Evolutionary conservation across 2,329 filamentous ascomycete species (phyloP).

Genomic region (Metarhizium anisopliae): DNA sequence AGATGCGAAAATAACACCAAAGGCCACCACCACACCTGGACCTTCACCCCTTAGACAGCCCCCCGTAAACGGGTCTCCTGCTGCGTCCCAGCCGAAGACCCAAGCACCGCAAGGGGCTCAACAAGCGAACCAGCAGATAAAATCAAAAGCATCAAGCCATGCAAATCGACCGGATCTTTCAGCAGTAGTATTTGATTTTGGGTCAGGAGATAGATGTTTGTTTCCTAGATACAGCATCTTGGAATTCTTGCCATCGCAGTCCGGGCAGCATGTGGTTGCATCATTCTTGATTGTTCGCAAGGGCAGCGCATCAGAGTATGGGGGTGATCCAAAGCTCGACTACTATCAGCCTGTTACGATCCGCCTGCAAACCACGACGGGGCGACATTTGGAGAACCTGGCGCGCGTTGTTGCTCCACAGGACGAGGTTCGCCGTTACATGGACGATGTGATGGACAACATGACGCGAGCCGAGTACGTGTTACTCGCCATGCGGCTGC

Average conservation of each 20-base stretch:
- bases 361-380: conserved; percentile 44
- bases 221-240: conserved; percentile 73
- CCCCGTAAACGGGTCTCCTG: conserved; percentile 18
- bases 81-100: conserved; percentile 21
- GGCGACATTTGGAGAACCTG: conserved; percentile 51
- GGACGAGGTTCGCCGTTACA: conserved; percentile 56
- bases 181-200: conserved; percentile 64
- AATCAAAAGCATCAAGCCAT: conserved; percentile 50
- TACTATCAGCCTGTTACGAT: conserved; percentile 71
- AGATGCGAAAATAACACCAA: conserved; percentile 28
- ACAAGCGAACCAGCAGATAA: conserved; percentile 40
- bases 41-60: conserved; percentile 19
- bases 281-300: conserved; percentile 72
- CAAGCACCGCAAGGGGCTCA: conserved; percentile 18
- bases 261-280: conserved; percentile 54
- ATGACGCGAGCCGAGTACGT: conserved; percentile 62
- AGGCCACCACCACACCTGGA: conserved; percentile 16
- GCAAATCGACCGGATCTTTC: conserved; percentile 50
- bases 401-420: conserved; percentile 51
- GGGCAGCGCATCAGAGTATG: conserved; percentile 56
- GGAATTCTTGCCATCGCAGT: conserved; percentile 46
- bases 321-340: conserved; percentile 53
- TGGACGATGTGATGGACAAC: conserved; percentile 62
- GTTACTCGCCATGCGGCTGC: conserved; percentile 57
- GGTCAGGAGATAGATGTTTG: conserved; percentile 64